Evolutionary conservation across 768 basidiomycete species (phyloP), one percentile per base, ranked within the genome.

Genomic region (Stropharia rugosoannulata): DNA sequence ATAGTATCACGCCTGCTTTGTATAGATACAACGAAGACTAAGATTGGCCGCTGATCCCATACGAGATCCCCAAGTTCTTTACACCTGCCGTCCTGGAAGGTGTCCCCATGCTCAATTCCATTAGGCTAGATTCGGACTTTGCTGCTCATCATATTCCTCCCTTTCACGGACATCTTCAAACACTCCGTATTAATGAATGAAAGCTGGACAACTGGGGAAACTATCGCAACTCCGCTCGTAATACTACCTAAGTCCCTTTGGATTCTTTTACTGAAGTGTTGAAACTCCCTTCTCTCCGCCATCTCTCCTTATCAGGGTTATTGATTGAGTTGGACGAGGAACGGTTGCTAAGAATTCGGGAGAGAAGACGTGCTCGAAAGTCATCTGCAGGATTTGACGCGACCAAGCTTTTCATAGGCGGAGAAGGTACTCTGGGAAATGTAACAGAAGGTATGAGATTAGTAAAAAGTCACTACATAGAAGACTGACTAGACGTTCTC

Each of bases 341-440:
- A 6, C 7, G 9, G 29, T 10, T 32, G 29, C 9, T 32, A 10
- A 7, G 27, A 3, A 29, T 29, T 29, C 27, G 27, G 7, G 27
- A 29, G 0, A 83, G 93, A 19, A 77, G 80, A 54, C 75, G 89
- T 43, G 85, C 89, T 19, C 77, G 91, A 47, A 95, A 97, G 66
- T 93, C 90, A 2, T 82, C 93, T 0, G 90, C 91, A 0, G 94
- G 94, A 0, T 95, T 89, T 64, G 94, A 95, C 64, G 79, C 82
- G 1, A 94, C 90, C 0, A 95, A 95, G 67, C 69, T 94, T 2
- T 94, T 95, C 72, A 89, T 95, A 44, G 93, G 93, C 3, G 90
- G 90, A 2, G 93, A 95, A 69, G 93, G 93, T 5, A 95, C 93
- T 0, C 68, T 95, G 44, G 93, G 93, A 4, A 89, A 95, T 59